phyloP scores from a whole-genome alignment of 106 monocot genomes.

The Triglochin maritima region DNA sequence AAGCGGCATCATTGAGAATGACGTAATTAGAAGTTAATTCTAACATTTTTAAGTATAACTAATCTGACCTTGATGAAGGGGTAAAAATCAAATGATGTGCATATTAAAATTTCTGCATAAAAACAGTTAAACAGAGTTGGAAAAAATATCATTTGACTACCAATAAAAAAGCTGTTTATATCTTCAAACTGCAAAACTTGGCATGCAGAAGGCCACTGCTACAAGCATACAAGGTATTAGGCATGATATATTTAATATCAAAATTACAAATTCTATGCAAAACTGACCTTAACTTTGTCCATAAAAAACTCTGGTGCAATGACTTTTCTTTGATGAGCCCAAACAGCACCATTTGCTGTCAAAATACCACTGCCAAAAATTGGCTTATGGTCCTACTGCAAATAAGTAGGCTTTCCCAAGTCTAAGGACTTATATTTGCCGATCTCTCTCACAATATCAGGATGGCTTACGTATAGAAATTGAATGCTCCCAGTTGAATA shows the following conservation, averaged over 20 bases:
- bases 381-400: slow-evolving; percentile 34
- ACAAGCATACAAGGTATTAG: neutral
- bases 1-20: too few species aligned
- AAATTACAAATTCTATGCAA: neutral
- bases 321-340: slow-evolving; percentile 63
- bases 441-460: slow-evolving; percentile 55
- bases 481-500: slow-evolving; percentile 38
- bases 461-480: slow-evolving; percentile 32
- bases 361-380: slow-evolving; percentile 56
- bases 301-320: slow-evolving; percentile 76
- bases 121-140: too few species aligned
- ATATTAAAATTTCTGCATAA: too few species aligned
- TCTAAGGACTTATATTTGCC: slow-evolving; percentile 37
- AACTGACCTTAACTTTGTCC: slow-evolving; percentile 58
- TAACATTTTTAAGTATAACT: neutral
- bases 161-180: too few species aligned
- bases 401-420: slow-evolving; percentile 49
- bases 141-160: too few species aligned
- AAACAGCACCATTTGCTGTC: slow-evolving; percentile 41
- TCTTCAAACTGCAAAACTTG: too few species aligned
- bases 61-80: neutral
- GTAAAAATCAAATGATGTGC: too few species aligned
- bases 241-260: too few species aligned
- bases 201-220: too few species aligned
- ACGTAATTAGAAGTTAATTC: neutral